Evolutionary conservation across 2,329 filamentous ascomycete genomes (phyloP).

Genomic region (Cytospora chrysosperma): DNA sequence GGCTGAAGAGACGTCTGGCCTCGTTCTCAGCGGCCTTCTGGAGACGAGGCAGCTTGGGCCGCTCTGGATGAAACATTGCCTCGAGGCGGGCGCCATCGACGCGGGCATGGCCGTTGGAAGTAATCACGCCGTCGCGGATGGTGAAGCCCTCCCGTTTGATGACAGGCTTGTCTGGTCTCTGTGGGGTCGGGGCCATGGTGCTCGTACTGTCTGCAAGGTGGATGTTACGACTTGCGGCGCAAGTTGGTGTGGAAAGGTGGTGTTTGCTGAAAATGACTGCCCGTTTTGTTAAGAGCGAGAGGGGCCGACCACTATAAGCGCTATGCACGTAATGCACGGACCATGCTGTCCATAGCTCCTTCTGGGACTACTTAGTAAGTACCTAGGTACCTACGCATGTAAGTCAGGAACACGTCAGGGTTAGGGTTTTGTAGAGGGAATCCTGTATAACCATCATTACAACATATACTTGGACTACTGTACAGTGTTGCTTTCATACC

Average conservation of each 20-base stretch:
- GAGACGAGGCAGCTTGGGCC: background rate
- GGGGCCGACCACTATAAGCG: background rate
- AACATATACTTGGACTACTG: too few relatives aligned
- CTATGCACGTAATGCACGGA: background rate
- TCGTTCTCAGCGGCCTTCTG: background rate
- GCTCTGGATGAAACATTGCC: constrained; percentile 16
- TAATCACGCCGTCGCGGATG: background rate
- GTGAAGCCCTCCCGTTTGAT: constrained; percentile 19
- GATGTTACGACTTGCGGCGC: background rate
- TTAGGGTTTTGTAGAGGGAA: background rate
- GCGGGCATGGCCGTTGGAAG: background rate
- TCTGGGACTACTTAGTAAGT: too few relatives aligned
- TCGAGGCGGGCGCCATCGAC: background rate
- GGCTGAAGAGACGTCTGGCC: background rate
- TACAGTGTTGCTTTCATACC: too few relatives aligned
- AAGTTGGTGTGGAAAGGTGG: background rate
- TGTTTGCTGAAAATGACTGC: background rate
- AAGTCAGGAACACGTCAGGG: background rate
- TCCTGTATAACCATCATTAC: too few relatives aligned
- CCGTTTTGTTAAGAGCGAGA: background rate
- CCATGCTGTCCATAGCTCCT: background rate
- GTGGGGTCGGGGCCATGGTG: background rate
- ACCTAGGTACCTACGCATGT: too few relatives aligned
- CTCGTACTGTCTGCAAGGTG: background rate
- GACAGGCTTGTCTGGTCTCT: background rate